A percentile compares a stretch with the other conserved stretches of the same genome.
These are phyloP conservation scores for Malassezia pachydermatis DNA, from an alignment of 1,284 basidiomycete species.

Conservation along the genomic window DNA sequence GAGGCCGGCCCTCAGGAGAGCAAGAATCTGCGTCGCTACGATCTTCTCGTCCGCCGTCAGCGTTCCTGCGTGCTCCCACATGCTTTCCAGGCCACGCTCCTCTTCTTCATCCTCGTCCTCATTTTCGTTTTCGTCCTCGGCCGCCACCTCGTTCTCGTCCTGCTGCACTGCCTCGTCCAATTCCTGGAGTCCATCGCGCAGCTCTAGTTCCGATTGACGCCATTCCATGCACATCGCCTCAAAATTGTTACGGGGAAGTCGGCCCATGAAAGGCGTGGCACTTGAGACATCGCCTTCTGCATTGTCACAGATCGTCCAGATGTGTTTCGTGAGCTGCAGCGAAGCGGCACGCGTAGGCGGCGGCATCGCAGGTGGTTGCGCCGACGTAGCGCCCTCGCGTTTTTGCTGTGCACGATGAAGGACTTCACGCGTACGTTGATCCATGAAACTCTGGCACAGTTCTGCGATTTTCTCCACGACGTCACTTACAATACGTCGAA, in stretches of 20 bases:
- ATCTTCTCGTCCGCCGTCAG: neutral
- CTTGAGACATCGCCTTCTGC: neutral
- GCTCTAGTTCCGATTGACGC: conserved; percentile 25
- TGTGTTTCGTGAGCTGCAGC: conserved; percentile 11
- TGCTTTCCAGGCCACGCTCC: conserved; percentile 16
- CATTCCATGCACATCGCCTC: conserved; percentile 27
- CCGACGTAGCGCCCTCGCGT: conserved; percentile 15
- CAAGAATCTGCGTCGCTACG: neutral
- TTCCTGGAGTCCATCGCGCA: conserved; percentile 30
- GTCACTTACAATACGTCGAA: conserved; percentile 23
- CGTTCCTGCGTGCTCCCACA: neutral
- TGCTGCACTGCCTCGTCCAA: conserved; percentile 23
- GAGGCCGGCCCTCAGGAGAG: conserved; percentile 2
- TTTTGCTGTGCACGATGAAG: conserved; percentile 24
- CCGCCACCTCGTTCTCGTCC: neutral
- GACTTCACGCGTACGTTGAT: conserved; percentile 23
- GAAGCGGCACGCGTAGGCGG: neutral
- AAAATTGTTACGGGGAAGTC: conserved; percentile 28
- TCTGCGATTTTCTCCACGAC: conserved; percentile 28
- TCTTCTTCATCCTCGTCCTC: conserved; percentile 9
- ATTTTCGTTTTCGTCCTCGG: neutral
- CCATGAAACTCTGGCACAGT: conserved; percentile 34
- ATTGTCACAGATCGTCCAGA: conserved; percentile 11
- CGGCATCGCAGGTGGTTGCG: neutral
- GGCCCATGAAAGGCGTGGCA: neutral